Percentiles rank a stretch among this genome's conserved stretches.
phyloP scores from a whole-genome alignment of 108 stramenopile genomes.

The Pseudonitzschia multiseries region DNA sequence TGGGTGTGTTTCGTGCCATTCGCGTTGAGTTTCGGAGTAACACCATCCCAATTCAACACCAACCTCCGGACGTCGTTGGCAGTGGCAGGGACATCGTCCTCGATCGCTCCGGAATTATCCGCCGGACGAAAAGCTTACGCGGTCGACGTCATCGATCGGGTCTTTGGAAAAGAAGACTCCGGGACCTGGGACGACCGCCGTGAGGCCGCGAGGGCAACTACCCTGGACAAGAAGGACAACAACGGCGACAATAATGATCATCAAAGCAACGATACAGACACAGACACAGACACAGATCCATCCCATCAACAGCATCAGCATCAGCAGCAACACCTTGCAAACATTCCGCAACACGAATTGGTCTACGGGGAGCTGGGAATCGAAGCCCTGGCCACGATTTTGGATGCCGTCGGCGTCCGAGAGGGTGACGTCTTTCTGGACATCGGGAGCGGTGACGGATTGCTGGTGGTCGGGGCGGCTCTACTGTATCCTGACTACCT shows the following conservation, averaged over 20 bases:
- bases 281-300: too few relatives aligned
- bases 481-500: conserved; percentile 29
- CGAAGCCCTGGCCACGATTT: conserved; percentile 29
- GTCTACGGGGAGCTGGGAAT: conserved; percentile 43
- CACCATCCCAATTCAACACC: neutral
- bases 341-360: conserved; percentile 21
- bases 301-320: too few relatives aligned
- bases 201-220: neutral
- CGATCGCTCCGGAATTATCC: neutral
- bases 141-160: neutral
- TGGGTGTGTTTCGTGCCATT: too few relatives aligned
- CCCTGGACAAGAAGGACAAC: neutral
- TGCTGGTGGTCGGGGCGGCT: conserved; percentile 37
- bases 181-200: neutral
- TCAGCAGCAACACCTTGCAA: neutral
- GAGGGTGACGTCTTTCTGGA: conserved; percentile 37
- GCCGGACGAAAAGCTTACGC: neutral
- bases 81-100: neutral
- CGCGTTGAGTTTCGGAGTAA: too few relatives aligned
- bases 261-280: too few relatives aligned
- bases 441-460: conserved; percentile 41
- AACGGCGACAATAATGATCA: neutral
- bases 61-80: neutral
- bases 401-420: conserved; percentile 41
- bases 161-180: neutral